Conservation (phyloP, 495 filamentous ascomycete genomes). For the Parmelia sp. region DNA sequence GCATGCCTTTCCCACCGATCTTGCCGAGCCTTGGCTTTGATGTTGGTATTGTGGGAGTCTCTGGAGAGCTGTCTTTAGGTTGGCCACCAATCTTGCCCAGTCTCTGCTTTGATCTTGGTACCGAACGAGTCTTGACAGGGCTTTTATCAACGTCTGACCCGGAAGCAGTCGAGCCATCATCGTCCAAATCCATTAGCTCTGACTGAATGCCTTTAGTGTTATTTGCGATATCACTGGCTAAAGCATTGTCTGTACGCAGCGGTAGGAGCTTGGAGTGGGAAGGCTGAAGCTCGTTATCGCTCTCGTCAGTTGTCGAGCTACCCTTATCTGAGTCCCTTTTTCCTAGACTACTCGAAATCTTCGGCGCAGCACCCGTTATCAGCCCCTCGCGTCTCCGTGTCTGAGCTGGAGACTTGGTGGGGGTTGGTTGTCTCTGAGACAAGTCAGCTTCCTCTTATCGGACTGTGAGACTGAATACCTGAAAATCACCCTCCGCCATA, state of each 20-base stretch:
- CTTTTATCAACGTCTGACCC: background rate
- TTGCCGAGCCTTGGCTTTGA: conserved; percentile 27
- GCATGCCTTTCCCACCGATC: conserved; percentile 22
- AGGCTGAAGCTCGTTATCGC: conserved; percentile 16
- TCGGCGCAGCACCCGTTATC: background rate
- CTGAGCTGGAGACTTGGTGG: conserved; percentile 4
- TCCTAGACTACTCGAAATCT: background rate
- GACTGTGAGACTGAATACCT: conserved; percentile 7
- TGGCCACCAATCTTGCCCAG: background rate
- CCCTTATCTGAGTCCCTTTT: background rate
- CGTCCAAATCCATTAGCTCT: background rate
- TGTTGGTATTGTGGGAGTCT: conserved; percentile 11
- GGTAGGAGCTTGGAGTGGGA: background rate
- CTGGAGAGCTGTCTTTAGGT: background rate
- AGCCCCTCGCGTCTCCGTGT: background rate
- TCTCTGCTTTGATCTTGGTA: background rate
- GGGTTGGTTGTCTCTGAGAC: conserved; percentile 14
- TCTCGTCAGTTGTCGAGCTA: conserved; percentile 25
- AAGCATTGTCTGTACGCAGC: background rate
- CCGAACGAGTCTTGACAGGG: background rate
- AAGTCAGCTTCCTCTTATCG: background rate
- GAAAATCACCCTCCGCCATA: conserved; percentile 7
- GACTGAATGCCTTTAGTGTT: background rate
- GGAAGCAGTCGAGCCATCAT: background rate
- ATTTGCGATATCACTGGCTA: background rate